phyloP scores from a whole-genome alignment of 805 yeast species.

The Lachancea kluyveri region DNA sequence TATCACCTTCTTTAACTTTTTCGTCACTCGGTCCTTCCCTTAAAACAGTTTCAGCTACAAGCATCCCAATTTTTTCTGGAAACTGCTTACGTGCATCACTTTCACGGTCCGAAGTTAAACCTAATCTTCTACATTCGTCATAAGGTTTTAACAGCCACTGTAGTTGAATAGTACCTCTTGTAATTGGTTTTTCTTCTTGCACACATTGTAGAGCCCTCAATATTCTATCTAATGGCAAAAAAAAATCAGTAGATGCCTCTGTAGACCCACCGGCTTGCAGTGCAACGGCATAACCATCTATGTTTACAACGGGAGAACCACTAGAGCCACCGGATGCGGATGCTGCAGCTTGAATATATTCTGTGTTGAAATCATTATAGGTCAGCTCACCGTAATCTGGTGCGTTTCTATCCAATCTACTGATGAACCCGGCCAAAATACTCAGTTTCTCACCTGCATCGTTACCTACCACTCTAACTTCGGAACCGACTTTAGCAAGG shows the following conservation, averaged over 20 bases:
- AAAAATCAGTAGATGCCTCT: conserved; percentile 90
- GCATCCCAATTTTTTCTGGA: conserved; percentile 71
- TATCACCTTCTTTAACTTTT: conserved; percentile 77
- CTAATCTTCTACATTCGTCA: conserved; percentile 86
- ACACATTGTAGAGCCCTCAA: conserved; percentile 73
- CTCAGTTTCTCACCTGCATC: conserved; percentile 94
- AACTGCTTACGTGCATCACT: conserved; percentile 56
- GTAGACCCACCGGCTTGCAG: conserved; percentile 91
- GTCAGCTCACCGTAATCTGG: conserved; percentile 88
- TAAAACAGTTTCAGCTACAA: conserved; percentile 75
- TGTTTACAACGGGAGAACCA: conserved; percentile 93
- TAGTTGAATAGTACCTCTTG: conserved; percentile 89
- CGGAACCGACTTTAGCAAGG: conserved; percentile 84
- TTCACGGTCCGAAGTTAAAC: conserved; percentile 72
- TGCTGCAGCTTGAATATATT: conserved; percentile 93
- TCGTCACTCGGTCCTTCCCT: conserved; percentile 83
- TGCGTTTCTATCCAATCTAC: conserved; percentile 84
- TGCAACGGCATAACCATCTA: conserved; percentile 83
- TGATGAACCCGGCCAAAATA: conserved; percentile 74
- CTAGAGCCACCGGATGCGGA: conserved; percentile 94
- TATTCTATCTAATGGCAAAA: conserved; percentile 79
- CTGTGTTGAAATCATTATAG: conserved; percentile 90
- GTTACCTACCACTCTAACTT: conserved; percentile 91
- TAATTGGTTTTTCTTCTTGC: conserved; percentile 50
- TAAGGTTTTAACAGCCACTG: conserved; percentile 85